These are phyloP conservation scores for Halophytophthora batemanensis DNA, from an alignment of 352 stramenopile genomes.

Conservation along the genomic window DNA sequence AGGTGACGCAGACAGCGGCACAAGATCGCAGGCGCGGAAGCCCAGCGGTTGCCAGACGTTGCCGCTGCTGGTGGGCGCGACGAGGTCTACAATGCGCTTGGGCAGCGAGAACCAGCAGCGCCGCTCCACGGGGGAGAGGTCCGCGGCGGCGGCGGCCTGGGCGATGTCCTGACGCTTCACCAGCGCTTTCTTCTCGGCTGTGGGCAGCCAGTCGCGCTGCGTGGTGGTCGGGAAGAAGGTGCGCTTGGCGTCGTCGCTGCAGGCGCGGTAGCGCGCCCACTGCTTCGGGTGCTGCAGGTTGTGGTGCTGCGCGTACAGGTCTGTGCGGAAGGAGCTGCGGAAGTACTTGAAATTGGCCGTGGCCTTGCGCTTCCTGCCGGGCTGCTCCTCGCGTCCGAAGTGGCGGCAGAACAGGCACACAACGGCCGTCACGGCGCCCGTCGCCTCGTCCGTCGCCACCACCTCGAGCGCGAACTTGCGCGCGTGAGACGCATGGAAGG, in stretches of 20 bases:
- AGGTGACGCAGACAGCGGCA: not conserved
- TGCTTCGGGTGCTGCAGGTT: conserved; percentile 36
- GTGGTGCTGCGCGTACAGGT: conserved; percentile 53
- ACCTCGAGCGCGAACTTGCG: conserved; percentile 40
- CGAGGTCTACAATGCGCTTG: too few species aligned
- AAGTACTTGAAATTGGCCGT: conserved; percentile 58
- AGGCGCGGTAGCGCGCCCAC: conserved; percentile 33
- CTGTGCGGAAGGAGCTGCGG: conserved; percentile 39
- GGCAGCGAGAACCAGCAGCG: too few species aligned
- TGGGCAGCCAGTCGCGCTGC: not conserved
- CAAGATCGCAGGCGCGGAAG: too few species aligned
- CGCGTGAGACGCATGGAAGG: conserved; percentile 33
- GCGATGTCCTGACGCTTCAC: too few species aligned
- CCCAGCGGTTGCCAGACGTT: too few species aligned
- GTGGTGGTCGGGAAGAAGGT: conserved; percentile 32
- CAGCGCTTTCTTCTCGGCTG: too few species aligned
- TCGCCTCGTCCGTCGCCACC: conserved; percentile 24
- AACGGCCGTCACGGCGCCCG: conserved; percentile 26
- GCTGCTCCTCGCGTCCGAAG: conserved; percentile 42
- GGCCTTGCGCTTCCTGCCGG: conserved; percentile 36
- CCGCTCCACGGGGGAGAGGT: too few species aligned
- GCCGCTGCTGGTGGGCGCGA: too few species aligned
- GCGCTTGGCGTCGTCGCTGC: conserved; percentile 27
- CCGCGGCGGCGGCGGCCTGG: too few species aligned
- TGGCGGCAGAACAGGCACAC: conserved; percentile 56